These are phyloP conservation scores for Fusarium gaditjirri DNA, from an alignment of 2,329 filamentous ascomycete species.

Conservation along the genomic window DNA sequence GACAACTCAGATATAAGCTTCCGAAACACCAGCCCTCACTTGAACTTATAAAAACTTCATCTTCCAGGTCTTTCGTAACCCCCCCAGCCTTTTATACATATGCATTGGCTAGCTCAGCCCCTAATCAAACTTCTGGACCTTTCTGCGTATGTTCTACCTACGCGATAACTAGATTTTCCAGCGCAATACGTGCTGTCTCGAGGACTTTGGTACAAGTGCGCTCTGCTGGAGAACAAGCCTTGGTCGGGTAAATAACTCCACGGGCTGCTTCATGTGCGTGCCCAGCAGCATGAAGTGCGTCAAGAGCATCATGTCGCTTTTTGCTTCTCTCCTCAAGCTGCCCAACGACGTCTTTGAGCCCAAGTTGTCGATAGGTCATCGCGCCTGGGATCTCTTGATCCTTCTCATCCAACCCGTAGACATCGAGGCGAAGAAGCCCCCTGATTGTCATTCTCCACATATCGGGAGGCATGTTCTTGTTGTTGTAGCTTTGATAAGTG, in stretches of 20 bases:
- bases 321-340: conserved; percentile 63
- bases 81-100: background rate
- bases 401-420: conserved; percentile 61
- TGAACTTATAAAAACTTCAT: background rate
- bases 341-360: conserved; percentile 64
- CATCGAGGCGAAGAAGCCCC: conserved; percentile 65
- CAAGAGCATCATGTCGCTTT: conserved; percentile 61
- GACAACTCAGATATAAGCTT: background rate
- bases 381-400: conserved; percentile 23
- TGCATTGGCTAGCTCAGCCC: background rate
- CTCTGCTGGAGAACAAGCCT: conserved; percentile 48
- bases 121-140: background rate
- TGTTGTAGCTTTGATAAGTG: conserved; percentile 49
- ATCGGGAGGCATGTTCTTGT: conserved; percentile 60
- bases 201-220: conserved; percentile 63
- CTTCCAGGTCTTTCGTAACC: background rate
- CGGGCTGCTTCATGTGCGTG: conserved; percentile 39
- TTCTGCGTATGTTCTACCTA: conserved; percentile 38
- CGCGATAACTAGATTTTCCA: conserved; percentile 66
- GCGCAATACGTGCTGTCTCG: conserved; percentile 62
- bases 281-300: conserved; percentile 57
- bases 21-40: background rate
- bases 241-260: conserved; percentile 41
- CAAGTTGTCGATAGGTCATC: conserved; percentile 52
- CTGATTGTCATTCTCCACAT: conserved; percentile 66